Evolutionary conservation across 108 stramenopile species (phyloP).

Genomic region (Cyclotella cryptica): DNA sequence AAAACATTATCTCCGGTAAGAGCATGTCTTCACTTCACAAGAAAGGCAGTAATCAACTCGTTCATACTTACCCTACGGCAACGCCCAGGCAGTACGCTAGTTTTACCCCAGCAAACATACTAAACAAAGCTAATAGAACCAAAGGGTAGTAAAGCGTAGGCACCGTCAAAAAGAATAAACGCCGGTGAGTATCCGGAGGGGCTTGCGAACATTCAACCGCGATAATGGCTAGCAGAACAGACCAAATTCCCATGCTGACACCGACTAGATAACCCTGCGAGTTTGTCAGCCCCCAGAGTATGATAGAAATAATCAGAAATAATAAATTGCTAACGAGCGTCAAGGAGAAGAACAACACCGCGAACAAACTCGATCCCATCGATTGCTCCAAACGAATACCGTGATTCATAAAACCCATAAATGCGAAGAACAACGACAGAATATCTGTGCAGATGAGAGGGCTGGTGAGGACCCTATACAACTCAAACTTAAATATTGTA

Average conservation of each 20-base stretch:
- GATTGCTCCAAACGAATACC: constrained; percentile 73
- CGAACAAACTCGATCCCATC: constrained; percentile 82
- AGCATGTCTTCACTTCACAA: neutral
- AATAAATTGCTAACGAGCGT: constrained; percentile 60
- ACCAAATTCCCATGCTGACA: constrained; percentile 72
- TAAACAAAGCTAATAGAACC: constrained; percentile 74
- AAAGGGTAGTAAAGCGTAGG: constrained; percentile 78
- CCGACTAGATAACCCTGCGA: constrained; percentile 43
- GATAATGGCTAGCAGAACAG: constrained; percentile 72
- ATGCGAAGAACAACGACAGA: constrained; percentile 73
- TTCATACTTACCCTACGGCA: constrained; percentile 60
- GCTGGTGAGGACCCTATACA: constrained; percentile 80
- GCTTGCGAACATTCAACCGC: constrained; percentile 81
- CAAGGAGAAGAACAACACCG: constrained; percentile 60
- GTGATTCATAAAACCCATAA: constrained; percentile 68
- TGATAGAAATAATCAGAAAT: constrained; percentile 55
- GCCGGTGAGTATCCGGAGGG: constrained; percentile 61
- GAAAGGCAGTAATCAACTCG: neutral
- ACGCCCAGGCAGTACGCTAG: constrained; percentile 69
- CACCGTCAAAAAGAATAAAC: constrained; percentile 70
- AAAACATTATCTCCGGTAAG: neutral
- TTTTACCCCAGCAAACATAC: constrained; percentile 66
- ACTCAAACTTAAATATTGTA: constrained; percentile 72
- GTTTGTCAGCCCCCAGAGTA: constrained; percentile 55
- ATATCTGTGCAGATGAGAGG: constrained; percentile 70